Evolutionary conservation across 1,284 basidiomycete genomes (phyloP), one percentile per base, ranked within the genome.

Genomic region (Sporisorium sorghi): DNA sequence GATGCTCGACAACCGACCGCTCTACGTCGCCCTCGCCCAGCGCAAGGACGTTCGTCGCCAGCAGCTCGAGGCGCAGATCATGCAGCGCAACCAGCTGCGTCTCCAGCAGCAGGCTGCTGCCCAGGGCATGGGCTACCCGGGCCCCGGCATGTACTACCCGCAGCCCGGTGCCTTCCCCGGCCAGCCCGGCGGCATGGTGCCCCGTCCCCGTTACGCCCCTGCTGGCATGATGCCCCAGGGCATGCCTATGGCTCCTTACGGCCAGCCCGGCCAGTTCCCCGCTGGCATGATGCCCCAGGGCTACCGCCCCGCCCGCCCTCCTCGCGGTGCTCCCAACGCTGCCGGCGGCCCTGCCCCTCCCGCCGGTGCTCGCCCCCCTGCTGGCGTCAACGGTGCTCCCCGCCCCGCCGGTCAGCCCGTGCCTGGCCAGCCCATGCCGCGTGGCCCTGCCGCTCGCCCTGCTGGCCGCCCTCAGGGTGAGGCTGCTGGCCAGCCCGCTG

Each of bases 1-100:
- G 89, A 99, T 99, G 92, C 93, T 99, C 84, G 95, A 96, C 78
- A 90, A 92, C 83, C 99, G 99, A 87, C 97, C 97, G 57, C 90
- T 99, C 81, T 99, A 99, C 86, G 97, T 99, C 84, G 96, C 96
- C 56, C 91, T 98, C 69, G 97, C 97, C 79, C 97, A 99, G 87
- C 94, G 96, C 82, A 95, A 96, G 81, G 97, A 99, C 85, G 93
- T 96, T 80, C 93, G 97, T 85, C 91, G 96, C 83, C 97, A 99
- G 87, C 96, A 99, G 86, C 90, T 99, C 82, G 97, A 99, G 88
- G 94, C 93, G 82, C 97, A 99, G 73, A 80, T 84, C 73, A 83
- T 84, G 81, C 83, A 84, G 80, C 81, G 81, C 69, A 84, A 84
- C 81, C 83, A 84, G 77, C 75, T 84, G 35, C 81, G 83, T 46